Conservation (phyloP, 1,284 basidiomycete genomes). For the Phylloporus sp. region DNA sequence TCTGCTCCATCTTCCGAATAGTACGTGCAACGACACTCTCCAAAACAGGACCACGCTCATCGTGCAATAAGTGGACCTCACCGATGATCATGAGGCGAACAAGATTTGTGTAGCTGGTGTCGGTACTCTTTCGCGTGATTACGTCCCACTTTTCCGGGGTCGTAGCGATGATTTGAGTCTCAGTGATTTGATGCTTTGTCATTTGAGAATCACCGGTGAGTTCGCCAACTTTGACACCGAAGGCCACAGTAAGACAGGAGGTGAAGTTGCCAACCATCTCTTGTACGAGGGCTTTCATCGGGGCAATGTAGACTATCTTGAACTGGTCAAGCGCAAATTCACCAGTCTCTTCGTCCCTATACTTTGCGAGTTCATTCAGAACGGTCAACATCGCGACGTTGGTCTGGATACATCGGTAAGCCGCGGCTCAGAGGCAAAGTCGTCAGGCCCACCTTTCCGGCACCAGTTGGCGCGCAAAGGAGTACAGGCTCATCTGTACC, state of each 20-base stretch:
- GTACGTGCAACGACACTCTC: constrained; percentile 93
- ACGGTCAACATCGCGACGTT: constrained; percentile 98
- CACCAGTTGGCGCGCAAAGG: constrained; percentile 97
- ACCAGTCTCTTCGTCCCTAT: constrained; percentile 83
- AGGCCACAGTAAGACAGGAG: constrained; percentile 73
- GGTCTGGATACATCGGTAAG: constrained; percentile 58
- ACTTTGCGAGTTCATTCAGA: constrained; percentile 86
- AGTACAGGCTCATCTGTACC: constrained; percentile 95
- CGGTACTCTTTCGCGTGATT: constrained; percentile 97
- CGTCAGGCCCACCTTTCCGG: constrained; percentile 80
- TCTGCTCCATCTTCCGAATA: constrained; percentile 95
- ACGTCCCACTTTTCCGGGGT: constrained; percentile 99
- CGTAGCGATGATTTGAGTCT: constrained; percentile 98
- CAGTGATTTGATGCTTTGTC: constrained; percentile 97
- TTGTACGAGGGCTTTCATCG: constrained; percentile 98
- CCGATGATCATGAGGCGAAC: constrained; percentile 98
- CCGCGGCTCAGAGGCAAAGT: not conserved
- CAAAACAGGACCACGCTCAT: constrained; percentile 97
- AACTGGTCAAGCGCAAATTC: constrained; percentile 89
- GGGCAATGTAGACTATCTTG: constrained; percentile 98
- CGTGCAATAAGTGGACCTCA: constrained; percentile 97
- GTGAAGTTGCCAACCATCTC: constrained; percentile 97
- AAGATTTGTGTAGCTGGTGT: constrained; percentile 96
- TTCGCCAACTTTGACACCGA: constrained; percentile 91
- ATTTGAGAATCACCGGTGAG: constrained; percentile 98